These are phyloP conservation scores for Vachellia pachyceras DNA, from an alignment of 306 rosid species.

Conservation along the genomic window DNA sequence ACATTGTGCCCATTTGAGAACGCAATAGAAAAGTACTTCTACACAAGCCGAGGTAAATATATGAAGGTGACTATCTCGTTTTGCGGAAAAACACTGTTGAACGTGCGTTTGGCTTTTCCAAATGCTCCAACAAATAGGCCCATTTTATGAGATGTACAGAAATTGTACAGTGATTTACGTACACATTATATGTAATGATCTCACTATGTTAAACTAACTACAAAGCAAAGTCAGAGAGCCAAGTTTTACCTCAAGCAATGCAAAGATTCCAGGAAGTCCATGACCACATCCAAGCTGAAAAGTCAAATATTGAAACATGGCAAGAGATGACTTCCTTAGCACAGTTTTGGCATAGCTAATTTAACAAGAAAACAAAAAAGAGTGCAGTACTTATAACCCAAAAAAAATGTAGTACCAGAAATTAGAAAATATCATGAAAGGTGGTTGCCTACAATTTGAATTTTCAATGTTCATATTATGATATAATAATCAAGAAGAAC, in stretches of 20 bases:
- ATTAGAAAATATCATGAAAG: not conserved
- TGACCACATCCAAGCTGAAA: constrained; percentile 97
- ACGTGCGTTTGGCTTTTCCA: no score
- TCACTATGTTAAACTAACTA: not conserved
- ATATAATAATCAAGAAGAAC: not conserved
- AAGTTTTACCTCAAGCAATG: constrained; percentile 71
- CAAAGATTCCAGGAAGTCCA: constrained; percentile 92
- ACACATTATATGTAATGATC: not conserved
- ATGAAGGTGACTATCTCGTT: no score
- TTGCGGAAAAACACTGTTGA: no score
- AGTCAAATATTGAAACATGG: constrained; percentile 40
- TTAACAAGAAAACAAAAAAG: not conserved
- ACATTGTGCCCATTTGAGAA: no score
- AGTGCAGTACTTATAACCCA: not conserved
- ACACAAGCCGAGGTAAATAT: no score
- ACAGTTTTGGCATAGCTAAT: not conserved
- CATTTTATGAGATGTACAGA: not conserved
- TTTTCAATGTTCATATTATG: not conserved
- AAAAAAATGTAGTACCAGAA: not conserved
- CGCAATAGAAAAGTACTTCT: no score
- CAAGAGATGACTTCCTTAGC: not conserved
- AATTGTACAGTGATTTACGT: not conserved
- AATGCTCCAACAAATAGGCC: no score
- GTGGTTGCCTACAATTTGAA: not conserved
- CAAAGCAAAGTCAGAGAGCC: constrained; percentile 16